Evolutionary conservation across 1,139 yeast species (phyloP).

Genomic region (Debaryomyces nepalensis): DNA sequence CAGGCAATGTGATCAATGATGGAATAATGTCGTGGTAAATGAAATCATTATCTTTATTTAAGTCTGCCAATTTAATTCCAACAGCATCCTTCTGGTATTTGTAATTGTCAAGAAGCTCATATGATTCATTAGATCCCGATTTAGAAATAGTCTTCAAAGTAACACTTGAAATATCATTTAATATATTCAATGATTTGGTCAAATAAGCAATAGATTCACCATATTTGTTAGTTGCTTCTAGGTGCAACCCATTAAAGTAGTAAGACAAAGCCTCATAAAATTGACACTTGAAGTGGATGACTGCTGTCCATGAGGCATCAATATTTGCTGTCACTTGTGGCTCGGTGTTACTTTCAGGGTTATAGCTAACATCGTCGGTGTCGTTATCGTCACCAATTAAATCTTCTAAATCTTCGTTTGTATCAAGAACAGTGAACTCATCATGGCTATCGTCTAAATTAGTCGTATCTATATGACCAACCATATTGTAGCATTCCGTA

Average conservation of each 20-base stretch:
- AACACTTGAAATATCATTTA: slow-evolving; percentile 33
- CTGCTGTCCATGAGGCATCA: slow-evolving; percentile 50
- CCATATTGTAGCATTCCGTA: slow-evolving; percentile 48
- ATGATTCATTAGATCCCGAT: slow-evolving; percentile 32
- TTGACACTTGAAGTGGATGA: slow-evolving; percentile 51
- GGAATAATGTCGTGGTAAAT: slow-evolving; percentile 84
- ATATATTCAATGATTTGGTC: slow-evolving; percentile 51
- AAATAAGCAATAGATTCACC: slow-evolving; percentile 82
- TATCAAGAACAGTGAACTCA: slow-evolving; percentile 18
- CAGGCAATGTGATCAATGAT: slow-evolving; percentile 56
- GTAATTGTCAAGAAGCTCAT: slow-evolving; percentile 47
- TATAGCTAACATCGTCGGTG: slow-evolving; percentile 19
- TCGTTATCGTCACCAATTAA: slow-evolving; percentile 17
- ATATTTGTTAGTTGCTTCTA: slow-evolving; percentile 56
- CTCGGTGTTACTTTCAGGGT: slow-evolving; percentile 28
- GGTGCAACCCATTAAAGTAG: slow-evolving; percentile 56
- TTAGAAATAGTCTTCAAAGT: slow-evolving; percentile 34
- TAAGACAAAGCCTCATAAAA: slow-evolving; percentile 50
- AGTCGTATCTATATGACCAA: slow-evolving; percentile 28
- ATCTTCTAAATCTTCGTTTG: slow-evolving; percentile 20
- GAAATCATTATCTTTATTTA: slow-evolving; percentile 84
- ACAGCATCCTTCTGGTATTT: slow-evolving; percentile 52
- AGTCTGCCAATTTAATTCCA: slow-evolving; percentile 47
- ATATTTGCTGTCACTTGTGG: slow-evolving; percentile 51
- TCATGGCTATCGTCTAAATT: slow-evolving; percentile 14